Evolutionary conservation across 1,139 yeast species (phyloP).

Genomic region (Yamadazyma jaroonii): DNA sequence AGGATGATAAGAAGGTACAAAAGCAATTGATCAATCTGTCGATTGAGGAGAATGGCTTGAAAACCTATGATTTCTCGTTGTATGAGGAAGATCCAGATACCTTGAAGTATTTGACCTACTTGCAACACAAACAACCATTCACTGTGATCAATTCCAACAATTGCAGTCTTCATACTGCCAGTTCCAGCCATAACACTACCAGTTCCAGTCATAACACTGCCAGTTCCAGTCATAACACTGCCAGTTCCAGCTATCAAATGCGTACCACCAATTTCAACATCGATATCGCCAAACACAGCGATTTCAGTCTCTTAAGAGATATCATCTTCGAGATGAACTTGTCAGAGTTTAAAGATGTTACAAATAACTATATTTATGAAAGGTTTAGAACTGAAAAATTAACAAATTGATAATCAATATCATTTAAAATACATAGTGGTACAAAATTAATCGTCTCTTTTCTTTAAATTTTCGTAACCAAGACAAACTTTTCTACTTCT

Average conservation of each 20-base stretch:
- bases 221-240: too few species aligned
- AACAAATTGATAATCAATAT: constrained; percentile 3
- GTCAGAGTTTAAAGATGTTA: constrained; percentile 64
- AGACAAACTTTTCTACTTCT: constrained; percentile 66
- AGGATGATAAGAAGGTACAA: constrained; percentile 32
- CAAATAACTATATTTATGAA: constrained; percentile 61
- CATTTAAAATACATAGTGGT: neutral
- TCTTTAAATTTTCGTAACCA: constrained; percentile 51
- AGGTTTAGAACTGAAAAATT: constrained; percentile 44
- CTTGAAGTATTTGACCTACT: neutral
- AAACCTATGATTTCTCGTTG: constrained; percentile 45
- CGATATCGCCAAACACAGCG: constrained; percentile 51
- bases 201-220: too few species aligned
- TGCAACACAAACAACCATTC: constrained; percentile 1
- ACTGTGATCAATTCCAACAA: constrained; percentile 1
- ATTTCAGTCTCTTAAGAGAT: constrained; percentile 55
- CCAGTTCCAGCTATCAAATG: too few species aligned
- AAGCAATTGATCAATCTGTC: constrained; percentile 37
- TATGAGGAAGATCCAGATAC: neutral
- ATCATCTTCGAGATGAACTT: constrained; percentile 63
- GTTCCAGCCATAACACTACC: too few species aligned
- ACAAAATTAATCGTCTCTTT: constrained; percentile 11
- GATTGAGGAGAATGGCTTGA: constrained; percentile 41
- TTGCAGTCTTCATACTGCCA: too few species aligned
- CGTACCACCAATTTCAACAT: constrained; percentile 10